These are phyloP conservation scores for Apiospora phragmitis DNA, from an alignment of 2,329 filamentous ascomycete genomes.

Conservation along the genomic window DNA sequence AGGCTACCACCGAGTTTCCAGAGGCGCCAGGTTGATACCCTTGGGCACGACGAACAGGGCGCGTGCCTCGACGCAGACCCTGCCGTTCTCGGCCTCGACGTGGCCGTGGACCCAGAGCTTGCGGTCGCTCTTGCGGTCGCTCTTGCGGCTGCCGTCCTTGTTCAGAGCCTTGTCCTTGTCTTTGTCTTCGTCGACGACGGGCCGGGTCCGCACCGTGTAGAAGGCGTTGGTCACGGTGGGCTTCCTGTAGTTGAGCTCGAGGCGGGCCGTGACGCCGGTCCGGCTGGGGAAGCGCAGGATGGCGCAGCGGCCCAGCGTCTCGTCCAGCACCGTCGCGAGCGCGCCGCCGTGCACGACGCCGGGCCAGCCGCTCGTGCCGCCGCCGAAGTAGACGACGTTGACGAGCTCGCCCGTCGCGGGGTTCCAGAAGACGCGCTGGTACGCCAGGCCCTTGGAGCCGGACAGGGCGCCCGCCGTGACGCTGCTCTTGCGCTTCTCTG, in stretches of 20 bases:
- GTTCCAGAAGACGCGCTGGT: conserved; percentile 67
- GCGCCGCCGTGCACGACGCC: conserved; percentile 70
- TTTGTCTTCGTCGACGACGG: conserved; percentile 36
- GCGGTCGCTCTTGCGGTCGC: conserved; percentile 49
- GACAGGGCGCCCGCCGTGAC: conserved; percentile 44
- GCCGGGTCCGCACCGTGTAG: conserved; percentile 59
- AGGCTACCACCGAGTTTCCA: conserved; percentile 39
- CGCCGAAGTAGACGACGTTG: conserved; percentile 68
- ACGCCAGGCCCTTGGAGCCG: conserved; percentile 44
- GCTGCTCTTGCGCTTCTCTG: conserved; percentile 19
- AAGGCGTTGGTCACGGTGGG: conserved; percentile 61
- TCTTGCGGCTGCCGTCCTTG: conserved; percentile 26
- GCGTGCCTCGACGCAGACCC: conserved; percentile 57
- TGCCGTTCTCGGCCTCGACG: conserved; percentile 56
- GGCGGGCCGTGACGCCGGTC: conserved; percentile 56
- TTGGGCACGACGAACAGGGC: conserved; percentile 61
- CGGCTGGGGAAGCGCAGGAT: conserved; percentile 46
- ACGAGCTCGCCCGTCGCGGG: conserved; percentile 55
- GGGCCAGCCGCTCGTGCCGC: conserved; percentile 68
- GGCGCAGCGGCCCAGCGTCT: conserved; percentile 66
- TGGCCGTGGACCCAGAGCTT: conserved; percentile 56
- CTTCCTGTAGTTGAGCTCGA: conserved; percentile 62
- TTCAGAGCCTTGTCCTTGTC: conserved; percentile 16
- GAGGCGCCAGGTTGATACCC: conserved; percentile 39
- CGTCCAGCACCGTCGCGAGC: conserved; percentile 68